phyloP scores from a whole-genome alignment of 2,329 filamentous ascomycete species.

The Cladophialophora immunda region DNA sequence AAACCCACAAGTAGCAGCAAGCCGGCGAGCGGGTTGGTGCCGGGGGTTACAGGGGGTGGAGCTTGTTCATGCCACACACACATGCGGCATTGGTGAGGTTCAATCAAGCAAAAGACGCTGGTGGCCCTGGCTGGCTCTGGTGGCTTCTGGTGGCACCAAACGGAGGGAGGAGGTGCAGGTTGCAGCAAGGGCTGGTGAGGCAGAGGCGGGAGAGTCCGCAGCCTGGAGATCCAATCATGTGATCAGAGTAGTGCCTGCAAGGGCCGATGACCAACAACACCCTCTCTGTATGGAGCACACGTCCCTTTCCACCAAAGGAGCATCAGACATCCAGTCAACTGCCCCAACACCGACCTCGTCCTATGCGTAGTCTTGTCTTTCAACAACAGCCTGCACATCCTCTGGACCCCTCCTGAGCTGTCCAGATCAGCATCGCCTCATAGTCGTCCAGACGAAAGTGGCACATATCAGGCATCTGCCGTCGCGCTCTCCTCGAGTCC shows the following conservation, averaged over 20 bases:
- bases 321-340: background rate
- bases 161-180: background rate
- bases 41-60: slow-evolving; percentile 14
- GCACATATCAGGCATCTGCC: background rate
- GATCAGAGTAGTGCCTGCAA: slow-evolving; percentile 8
- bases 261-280: slow-evolving; percentile 6
- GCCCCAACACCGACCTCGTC: background rate
- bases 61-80: slow-evolving; percentile 7
- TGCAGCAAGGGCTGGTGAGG: background rate
- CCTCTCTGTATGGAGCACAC: background rate
- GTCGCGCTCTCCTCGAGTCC: background rate
- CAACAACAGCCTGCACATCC: background rate
- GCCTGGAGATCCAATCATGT: background rate
- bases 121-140: background rate
- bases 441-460: background rate
- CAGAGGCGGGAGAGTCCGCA: background rate
- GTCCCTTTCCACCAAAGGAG: background rate
- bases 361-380: background rate
- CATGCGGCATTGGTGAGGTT: slow-evolving; percentile 5
- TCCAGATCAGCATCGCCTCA: background rate
- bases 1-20: slow-evolving; percentile 23
- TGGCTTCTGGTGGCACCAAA: slow-evolving; percentile 1
- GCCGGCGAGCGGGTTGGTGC: background rate
- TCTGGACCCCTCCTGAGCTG: background rate
- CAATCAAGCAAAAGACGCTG: slow-evolving; percentile 1